phyloP scores from a whole-genome alignment of 2,329 filamentous ascomycete species.

The Nakataea oryzae region DNA sequence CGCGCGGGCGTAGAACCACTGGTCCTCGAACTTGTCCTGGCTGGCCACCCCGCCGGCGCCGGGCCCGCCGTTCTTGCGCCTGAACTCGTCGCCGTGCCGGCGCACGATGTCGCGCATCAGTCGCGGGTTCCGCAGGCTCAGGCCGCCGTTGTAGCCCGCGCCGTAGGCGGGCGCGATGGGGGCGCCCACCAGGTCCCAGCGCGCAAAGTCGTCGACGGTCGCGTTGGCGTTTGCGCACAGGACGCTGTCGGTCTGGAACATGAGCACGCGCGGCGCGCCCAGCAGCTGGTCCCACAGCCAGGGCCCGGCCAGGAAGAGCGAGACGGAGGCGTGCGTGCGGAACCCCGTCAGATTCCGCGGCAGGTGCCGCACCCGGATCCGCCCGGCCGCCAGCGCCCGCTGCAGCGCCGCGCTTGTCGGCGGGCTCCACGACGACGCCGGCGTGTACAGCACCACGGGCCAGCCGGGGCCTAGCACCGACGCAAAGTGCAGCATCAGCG shows the following conservation, averaged over 20 bases:
- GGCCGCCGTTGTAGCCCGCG: constrained; percentile 21
- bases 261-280: constrained; percentile 20
- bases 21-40: constrained; percentile 22
- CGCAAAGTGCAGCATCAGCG: constrained; percentile 20
- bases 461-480: constrained; percentile 27
- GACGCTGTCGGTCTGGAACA: constrained; percentile 28
- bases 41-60: too few species aligned
- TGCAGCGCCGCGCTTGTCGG: constrained; percentile 20
- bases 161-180: constrained; percentile 14
- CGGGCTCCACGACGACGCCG: constrained; percentile 14
- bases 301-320: constrained; percentile 20
- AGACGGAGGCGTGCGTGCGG: constrained; percentile 22
- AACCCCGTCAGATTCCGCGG: constrained; percentile 20
- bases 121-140: constrained; percentile 23
- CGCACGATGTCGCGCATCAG: constrained; percentile 31
- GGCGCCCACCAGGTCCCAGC: constrained; percentile 25
- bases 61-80: too few species aligned
- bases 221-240: constrained; percentile 19
- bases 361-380: constrained; percentile 26
- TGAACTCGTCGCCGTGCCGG: constrained; percentile 17
- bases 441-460: constrained; percentile 32
- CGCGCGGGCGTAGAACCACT: constrained; percentile 15
- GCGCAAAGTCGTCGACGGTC: constrained; percentile 22
- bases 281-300: constrained; percentile 26
- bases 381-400: constrained; percentile 20